A percentile compares a stretch with the other conserved stretches of the same genome.
Evolutionary conservation across 1,284 basidiomycete genomes (phyloP).

Genomic region (Ustilago hordei): DNA sequence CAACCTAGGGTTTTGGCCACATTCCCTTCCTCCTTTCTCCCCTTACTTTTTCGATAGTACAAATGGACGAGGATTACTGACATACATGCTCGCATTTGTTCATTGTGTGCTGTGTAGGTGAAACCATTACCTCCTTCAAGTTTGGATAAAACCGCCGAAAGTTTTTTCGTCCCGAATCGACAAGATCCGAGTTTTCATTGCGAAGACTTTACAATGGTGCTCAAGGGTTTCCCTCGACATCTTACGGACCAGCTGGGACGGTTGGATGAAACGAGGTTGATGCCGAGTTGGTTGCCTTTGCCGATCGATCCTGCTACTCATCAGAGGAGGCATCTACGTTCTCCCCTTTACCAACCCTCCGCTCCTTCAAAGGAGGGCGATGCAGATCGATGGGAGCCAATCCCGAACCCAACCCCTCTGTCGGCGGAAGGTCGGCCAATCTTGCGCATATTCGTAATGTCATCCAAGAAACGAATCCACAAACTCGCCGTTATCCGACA

Average conservation of each 20-base stretch:
- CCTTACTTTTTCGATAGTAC: background rate
- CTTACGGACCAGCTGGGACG: slow-evolving; percentile 16
- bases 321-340: slow-evolving; percentile 30
- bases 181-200: slow-evolving; percentile 4
- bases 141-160: slow-evolving; percentile 1
- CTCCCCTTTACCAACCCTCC: background rate
- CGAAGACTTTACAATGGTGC: slow-evolving; percentile 29
- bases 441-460: slow-evolving; percentile 39
- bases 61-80: slow-evolving; percentile 7
- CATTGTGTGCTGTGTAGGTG: slow-evolving; percentile 11
- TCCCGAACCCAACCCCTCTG: background rate
- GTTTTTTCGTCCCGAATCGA: slow-evolving; percentile 18
- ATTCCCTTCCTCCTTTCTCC: slow-evolving; percentile 17
- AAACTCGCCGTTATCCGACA: slow-evolving; percentile 59
- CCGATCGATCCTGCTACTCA: slow-evolving; percentile 36
- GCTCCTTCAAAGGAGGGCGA: background rate
- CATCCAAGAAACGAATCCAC: slow-evolving; percentile 58
- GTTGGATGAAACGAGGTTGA: slow-evolving; percentile 10
- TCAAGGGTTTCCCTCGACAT: slow-evolving; percentile 38
- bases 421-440: slow-evolving; percentile 14
- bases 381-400: slow-evolving; percentile 22
- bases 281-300: slow-evolving; percentile 34
- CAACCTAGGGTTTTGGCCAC: slow-evolving; percentile 55
- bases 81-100: background rate
- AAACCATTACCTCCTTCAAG: slow-evolving; percentile 27